Conservation (phyloP, 345 rosid species). For the Cardamine occulta region DNA sequence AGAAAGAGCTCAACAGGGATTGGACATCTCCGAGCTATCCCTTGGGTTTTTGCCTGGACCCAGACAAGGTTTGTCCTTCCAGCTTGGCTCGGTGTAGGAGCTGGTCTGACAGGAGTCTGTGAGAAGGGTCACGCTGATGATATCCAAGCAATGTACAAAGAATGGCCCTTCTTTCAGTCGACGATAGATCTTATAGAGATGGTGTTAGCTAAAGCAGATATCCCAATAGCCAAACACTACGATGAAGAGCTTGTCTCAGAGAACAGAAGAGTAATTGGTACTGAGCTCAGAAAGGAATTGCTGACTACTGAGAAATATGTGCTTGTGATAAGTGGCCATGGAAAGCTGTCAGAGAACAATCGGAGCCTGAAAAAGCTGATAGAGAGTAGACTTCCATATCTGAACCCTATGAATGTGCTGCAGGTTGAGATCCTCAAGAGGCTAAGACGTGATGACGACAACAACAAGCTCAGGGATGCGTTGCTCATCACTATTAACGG, state of each 20-base stretch:
- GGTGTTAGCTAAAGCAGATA: slow-evolving; percentile 92
- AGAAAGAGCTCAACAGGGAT: slow-evolving; percentile 87
- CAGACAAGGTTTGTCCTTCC: slow-evolving; percentile 98
- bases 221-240: slow-evolving; percentile 82
- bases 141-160: slow-evolving; percentile 81
- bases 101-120: slow-evolving; percentile 80
- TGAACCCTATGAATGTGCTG: slow-evolving; percentile 86
- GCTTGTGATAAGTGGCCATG: slow-evolving; percentile 74
- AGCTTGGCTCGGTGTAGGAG: slow-evolving; percentile 98
- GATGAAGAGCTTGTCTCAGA: slow-evolving; percentile 84
- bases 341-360: slow-evolving; percentile 71
- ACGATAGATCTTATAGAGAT: slow-evolving; percentile 95
- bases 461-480: slow-evolving; percentile 84
- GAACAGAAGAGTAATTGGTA: slow-evolving; percentile 71
- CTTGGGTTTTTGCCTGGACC: slow-evolving; percentile 98
- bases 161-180: slow-evolving; percentile 96
- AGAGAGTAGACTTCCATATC: slow-evolving; percentile 89
- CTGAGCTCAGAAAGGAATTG: slow-evolving; percentile 69
- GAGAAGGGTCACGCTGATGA: slow-evolving; percentile 83
- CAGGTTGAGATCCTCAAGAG: slow-evolving; percentile 88
- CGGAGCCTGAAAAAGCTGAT: slow-evolving; percentile 82
- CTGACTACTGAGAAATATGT: slow-evolving; percentile 72
- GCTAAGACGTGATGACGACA: slow-evolving; percentile 82
- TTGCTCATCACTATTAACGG: slow-evolving; percentile 89
- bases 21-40: slow-evolving; percentile 96